Conservation (phyloP, 2,329 filamentous ascomycete species). For the Beauveria varroae region DNA sequence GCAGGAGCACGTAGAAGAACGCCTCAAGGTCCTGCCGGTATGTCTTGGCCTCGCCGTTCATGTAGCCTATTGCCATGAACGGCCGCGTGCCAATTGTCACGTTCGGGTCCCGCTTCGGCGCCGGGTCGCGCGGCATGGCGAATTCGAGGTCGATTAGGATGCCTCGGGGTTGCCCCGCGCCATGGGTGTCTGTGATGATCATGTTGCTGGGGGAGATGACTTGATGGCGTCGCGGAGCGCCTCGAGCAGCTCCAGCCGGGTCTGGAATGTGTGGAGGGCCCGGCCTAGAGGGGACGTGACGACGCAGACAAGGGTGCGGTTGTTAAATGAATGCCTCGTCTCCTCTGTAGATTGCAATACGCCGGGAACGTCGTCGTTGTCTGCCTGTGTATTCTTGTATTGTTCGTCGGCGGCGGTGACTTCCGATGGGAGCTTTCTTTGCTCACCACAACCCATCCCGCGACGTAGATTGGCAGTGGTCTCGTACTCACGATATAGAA, state of each 20-base stretch:
- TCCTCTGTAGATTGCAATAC: constrained; percentile 8
- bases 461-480: neutral
- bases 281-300: constrained; percentile 17
- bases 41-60: constrained; percentile 10
- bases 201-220: constrained; percentile 16
- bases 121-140: constrained; percentile 12
- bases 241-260: constrained; percentile 13
- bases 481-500: neutral
- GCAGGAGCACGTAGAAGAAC: constrained; percentile 20
- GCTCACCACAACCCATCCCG: neutral
- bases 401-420: neutral
- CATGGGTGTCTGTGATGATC: constrained; percentile 10
- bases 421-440: neutral
- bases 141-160: constrained; percentile 17
- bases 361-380: neutral
- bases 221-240: constrained; percentile 17
- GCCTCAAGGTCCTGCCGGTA: constrained; percentile 23
- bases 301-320: constrained; percentile 15
- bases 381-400: too few relatives aligned
- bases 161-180: constrained; percentile 6
- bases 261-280: constrained; percentile 14
- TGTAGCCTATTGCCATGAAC: constrained; percentile 19
- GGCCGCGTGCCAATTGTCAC: neutral
- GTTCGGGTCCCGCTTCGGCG: neutral
- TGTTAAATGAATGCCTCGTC: constrained; percentile 13